Evolutionary conservation across 2,329 filamentous ascomycete genomes (phyloP), one percentile per base, ranked within the genome.

Genomic region (Sphaerulina populicola): DNA sequence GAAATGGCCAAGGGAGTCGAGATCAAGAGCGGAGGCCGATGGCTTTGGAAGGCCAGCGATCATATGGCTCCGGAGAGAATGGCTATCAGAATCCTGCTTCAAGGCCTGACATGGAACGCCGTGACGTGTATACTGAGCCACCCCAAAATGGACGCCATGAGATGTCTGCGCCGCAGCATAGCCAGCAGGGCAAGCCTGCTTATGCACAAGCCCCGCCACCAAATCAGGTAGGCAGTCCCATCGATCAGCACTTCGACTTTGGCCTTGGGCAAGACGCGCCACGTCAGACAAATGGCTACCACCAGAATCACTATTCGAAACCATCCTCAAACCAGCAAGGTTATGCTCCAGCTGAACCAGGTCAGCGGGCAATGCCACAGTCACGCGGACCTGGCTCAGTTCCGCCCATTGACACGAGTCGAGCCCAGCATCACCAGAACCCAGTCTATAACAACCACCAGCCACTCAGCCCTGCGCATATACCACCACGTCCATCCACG

Each of bases 1-100:
- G 21, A 48, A 55, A 57, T 38, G 6, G 61, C 55, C 42, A 60
- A 44, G 37, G 62, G 2, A 62, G 62, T 41, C 58, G 50, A 12
- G 62, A 65, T 23, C 53, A 52, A 4, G 41, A 33, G 18, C 43
- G 37, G 21, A 39, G 57, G 12, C 51, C 53, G 6, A 45, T 43
- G 21, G 55, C 53, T n/a, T 43, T 52, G 2, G 39, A 35, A 29
- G 33, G 47, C 10, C 46, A 36, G 15, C 49, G 54, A 21, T 49
- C 55, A 10, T 23, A 45, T 7, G 44, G 37, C 8, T 55, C 53
- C 18, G 42, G 52, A 18, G 55, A 55, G 14, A 49, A 57, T 43
- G 53, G 53, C 39, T 47, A 57, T 15, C 33, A 47, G 12, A 38
- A 36, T 18, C 33, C 46, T 14, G 31, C 31, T 35, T n/a, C 12